These are phyloP conservation scores for Quercus parvula DNA, from an alignment of 306 rosid species.

Conservation along the genomic window DNA sequence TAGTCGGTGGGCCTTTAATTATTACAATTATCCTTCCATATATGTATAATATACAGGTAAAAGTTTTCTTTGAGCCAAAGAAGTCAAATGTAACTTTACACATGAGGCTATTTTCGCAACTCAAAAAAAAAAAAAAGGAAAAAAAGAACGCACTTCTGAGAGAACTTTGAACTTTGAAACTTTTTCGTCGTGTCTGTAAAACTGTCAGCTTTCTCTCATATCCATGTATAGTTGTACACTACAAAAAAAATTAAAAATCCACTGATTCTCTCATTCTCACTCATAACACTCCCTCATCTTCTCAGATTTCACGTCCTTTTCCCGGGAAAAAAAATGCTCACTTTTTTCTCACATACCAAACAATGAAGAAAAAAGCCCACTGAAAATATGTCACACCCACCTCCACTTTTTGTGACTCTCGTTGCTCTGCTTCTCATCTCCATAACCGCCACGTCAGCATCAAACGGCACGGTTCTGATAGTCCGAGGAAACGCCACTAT, in stretches of 20 bases:
- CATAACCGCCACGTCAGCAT: background rate
- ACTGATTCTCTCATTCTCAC: background rate
- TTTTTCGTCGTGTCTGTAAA: conserved; percentile 14
- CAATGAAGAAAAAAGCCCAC: background rate
- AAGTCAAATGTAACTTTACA: background rate
- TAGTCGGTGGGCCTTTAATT: too few species aligned
- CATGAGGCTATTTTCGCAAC: conserved; percentile 1
- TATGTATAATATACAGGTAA: too few species aligned
- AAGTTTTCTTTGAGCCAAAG: background rate
- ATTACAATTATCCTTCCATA: too few species aligned
- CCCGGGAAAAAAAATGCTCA: background rate
- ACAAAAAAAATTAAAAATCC: background rate
- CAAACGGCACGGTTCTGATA: conserved; percentile 14
- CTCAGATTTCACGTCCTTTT: background rate
- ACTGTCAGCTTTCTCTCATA: conserved; percentile 24
- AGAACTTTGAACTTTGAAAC: background rate
- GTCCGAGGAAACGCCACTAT: conserved; percentile 34
- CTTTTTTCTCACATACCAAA: background rate
- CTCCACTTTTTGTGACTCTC: background rate
- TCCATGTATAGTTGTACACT: background rate
- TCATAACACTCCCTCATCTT: background rate
- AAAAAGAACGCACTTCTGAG: background rate
- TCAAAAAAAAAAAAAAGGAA: background rate
- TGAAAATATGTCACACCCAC: conserved; percentile 16
- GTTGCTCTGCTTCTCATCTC: conserved; percentile 19